These are phyloP conservation scores for Botrytis pseudocinerea DNA, from an alignment of 2,329 filamentous ascomycete genomes.

Conservation along the genomic window DNA sequence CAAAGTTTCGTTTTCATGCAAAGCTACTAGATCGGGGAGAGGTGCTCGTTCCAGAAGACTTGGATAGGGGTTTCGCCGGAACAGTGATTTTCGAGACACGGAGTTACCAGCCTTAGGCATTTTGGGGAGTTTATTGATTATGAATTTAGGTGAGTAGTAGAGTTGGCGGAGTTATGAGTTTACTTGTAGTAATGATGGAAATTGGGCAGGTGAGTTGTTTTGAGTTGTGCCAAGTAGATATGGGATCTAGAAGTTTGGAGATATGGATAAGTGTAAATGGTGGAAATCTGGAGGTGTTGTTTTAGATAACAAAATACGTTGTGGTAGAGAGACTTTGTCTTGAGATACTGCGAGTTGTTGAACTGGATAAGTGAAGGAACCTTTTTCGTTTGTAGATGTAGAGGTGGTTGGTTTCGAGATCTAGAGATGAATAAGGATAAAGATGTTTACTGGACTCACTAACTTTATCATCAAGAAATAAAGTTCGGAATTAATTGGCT, in stretches of 20 bases:
- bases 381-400: not conserved
- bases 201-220: not conserved
- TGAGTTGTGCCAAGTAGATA: not conserved
- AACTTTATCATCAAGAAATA: no score
- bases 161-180: not conserved
- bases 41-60: not conserved
- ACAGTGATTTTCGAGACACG: not conserved
- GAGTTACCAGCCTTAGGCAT: not conserved
- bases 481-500: not conserved
- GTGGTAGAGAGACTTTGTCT: not conserved
- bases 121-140: not conserved
- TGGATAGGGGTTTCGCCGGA: not conserved
- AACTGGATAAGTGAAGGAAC: not conserved
- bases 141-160: not conserved
- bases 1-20: not conserved
- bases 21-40: not conserved
- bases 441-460: not conserved
- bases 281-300: not conserved
- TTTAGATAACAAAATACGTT: not conserved
- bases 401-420: not conserved
- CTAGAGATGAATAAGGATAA: no score
- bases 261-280: not conserved
- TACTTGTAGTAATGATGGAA: not conserved
- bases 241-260: not conserved
- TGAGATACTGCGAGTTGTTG: not conserved